Conservation (phyloP, 768 basidiomycete species). For the Naematelia aurantialba region DNA sequence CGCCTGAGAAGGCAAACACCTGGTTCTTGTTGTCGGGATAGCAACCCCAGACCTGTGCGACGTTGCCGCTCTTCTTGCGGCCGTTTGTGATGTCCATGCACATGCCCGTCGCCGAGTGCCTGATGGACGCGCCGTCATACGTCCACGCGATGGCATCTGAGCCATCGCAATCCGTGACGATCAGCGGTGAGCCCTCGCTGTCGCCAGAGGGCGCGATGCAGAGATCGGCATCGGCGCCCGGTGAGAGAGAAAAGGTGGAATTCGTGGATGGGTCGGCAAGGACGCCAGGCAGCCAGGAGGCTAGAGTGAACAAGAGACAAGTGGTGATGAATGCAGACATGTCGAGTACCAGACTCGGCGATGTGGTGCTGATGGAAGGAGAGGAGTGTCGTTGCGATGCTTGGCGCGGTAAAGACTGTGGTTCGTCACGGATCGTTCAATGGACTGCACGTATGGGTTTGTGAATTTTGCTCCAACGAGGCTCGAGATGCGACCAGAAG, state of each 20-base stretch:
- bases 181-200: constrained; percentile 27
- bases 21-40: constrained; percentile 37
- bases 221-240: constrained; percentile 25
- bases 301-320: constrained; percentile 11
- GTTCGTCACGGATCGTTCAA: not conserved
- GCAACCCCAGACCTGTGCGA: constrained; percentile 38
- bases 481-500: too few species aligned
- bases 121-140: constrained; percentile 22
- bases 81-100: constrained; percentile 39
- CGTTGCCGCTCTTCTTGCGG: constrained; percentile 32
- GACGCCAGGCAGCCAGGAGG: constrained; percentile 16
- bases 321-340: constrained; percentile 21
- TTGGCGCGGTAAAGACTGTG: not conserved
- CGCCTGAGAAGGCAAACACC: constrained; percentile 20
- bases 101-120: constrained; percentile 29
- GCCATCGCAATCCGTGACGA: constrained; percentile 31
- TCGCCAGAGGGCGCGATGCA: constrained; percentile 30
- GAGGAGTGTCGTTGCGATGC: too few species aligned
- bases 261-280: constrained; percentile 16
- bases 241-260: constrained; percentile 33
- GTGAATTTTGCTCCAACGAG: too few species aligned
- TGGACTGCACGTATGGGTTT: too few species aligned
- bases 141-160: constrained; percentile 31
- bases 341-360: constrained; percentile 20
- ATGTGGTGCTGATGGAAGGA: too few species aligned